A percentile compares a stretch with the other conserved stretches of the same genome.
Evolutionary conservation across 805 yeast genomes (phyloP).

Genomic region (Metschnikowia amazonensis): DNA sequence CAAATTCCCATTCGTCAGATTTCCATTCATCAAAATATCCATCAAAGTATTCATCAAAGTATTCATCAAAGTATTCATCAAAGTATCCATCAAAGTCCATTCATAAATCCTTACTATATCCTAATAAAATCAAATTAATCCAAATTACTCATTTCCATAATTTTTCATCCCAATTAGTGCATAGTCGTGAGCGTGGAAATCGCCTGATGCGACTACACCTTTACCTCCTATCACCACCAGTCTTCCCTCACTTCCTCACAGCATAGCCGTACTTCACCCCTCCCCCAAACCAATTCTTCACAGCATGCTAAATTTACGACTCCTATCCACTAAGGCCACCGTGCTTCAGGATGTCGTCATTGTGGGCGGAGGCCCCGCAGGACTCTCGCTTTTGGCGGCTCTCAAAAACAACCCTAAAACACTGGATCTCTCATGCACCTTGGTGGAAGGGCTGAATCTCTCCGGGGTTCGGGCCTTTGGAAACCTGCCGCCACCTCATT

Average conservation of each 20-base stretch:
- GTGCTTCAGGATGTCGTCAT: conserved; percentile 64
- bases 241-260: neutral
- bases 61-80: no score
- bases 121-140: no score
- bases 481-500: conserved; percentile 42
- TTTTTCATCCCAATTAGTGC: no score
- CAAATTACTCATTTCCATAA: no score
- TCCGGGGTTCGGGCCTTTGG: conserved; percentile 47
- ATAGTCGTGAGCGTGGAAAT: neutral
- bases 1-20: no score
- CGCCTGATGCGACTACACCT: neutral
- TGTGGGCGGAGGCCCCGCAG: conserved; percentile 98
- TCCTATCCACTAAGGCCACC: conserved; percentile 13
- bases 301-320: conserved; percentile 11
- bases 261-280: neutral
- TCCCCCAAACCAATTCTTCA: neutral
- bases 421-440: conserved; percentile 52
- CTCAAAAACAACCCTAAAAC: conserved; percentile 66
- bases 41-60: no score
- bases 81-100: no score
- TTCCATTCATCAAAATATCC: no score
- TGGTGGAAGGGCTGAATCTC: conserved; percentile 72
- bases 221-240: neutral
- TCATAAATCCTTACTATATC: no score
- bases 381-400: conserved; percentile 80